Evolutionary conservation across 805 yeast genomes (phyloP).

Genomic region (Scheffersomyces lignosus): DNA sequence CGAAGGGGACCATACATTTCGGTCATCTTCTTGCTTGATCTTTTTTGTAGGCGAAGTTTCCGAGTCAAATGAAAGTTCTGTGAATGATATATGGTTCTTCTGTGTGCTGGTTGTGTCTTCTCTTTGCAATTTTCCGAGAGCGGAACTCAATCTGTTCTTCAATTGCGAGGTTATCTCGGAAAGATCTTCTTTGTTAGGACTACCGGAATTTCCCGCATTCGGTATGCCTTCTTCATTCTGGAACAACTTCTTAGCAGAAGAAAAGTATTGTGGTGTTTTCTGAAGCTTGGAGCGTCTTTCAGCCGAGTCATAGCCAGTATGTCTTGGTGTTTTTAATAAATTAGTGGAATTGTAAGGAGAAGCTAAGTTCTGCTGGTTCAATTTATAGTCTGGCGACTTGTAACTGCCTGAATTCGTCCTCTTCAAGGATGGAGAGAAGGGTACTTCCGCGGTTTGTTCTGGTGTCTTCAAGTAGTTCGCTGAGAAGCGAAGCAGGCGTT

Average conservation of each 20-base stretch:
- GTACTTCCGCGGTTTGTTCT: conserved; percentile 31
- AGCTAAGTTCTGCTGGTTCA: conserved; percentile 21
- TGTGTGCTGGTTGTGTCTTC: conserved; percentile 19
- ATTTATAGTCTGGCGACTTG: conserved; percentile 36
- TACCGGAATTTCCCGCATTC: too few species aligned
- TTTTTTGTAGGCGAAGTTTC: conserved; percentile 22
- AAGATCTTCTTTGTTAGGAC: conserved; percentile 28
- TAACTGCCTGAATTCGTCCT: conserved; percentile 29
- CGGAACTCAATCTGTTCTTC: conserved; percentile 37
- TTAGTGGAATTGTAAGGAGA: conserved; percentile 27
- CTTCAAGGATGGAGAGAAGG: conserved; percentile 41
- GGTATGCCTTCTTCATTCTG: conserved; percentile 22
- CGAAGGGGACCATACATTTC: conserved; percentile 18
- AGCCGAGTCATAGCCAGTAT: conserved; percentile 31
- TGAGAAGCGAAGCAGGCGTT: conserved; percentile 24
- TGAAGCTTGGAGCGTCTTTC: conserved; percentile 27
- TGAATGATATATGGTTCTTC: conserved; percentile 21
- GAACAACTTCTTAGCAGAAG: conserved; percentile 39
- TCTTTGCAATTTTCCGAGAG: conserved; percentile 40
- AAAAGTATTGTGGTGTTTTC: conserved; percentile 41
- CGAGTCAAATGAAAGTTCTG: conserved; percentile 25
- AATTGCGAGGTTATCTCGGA: conserved; percentile 40
- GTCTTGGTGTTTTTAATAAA: conserved; percentile 34
- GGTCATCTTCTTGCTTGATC: conserved; percentile 5
- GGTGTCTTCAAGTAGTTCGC: conserved; percentile 35